Evolutionary conservation across 306 rosid genomes (phyloP).

Genomic region (Glycyrrhiza uralensis): DNA sequence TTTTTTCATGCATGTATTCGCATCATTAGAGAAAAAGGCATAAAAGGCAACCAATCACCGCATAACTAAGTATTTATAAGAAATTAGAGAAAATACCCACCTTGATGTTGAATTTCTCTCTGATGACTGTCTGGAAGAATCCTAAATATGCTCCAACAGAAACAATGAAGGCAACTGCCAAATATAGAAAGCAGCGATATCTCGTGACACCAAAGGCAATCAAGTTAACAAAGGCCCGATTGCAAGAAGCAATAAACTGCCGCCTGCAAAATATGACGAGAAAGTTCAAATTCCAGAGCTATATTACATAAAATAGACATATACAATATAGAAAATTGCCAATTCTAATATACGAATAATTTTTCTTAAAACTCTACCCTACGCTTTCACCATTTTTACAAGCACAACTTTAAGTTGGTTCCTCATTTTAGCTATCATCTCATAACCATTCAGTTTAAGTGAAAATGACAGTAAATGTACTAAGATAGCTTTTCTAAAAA

Average conservation of each 20-base stretch:
- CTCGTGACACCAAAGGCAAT: conserved; percentile 58
- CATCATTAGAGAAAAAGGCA: too few relatives aligned
- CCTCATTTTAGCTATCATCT: too few relatives aligned
- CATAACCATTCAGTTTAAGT: too few relatives aligned
- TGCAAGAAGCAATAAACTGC: conserved; percentile 47
- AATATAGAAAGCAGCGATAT: conserved; percentile 57
- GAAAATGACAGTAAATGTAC: too few relatives aligned
- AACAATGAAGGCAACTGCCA: conserved; percentile 53
- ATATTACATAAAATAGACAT: too few relatives aligned
- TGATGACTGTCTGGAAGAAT: conserved; percentile 60
- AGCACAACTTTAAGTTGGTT: too few relatives aligned
- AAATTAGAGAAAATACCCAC: conserved; percentile 32
- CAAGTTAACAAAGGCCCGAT: conserved; percentile 47
- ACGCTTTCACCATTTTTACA: neutral
- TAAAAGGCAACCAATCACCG: too few relatives aligned
- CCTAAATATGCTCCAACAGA: conserved; percentile 63
- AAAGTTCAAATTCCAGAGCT: conserved; percentile 3
- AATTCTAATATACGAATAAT: too few relatives aligned
- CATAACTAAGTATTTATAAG: neutral
- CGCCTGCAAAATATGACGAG: conserved; percentile 51
- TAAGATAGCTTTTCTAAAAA: too few relatives aligned
- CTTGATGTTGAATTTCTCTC: conserved; percentile 77
- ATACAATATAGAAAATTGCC: too few relatives aligned
- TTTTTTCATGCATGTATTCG: conserved; percentile 73
- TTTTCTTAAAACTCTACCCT: too few relatives aligned